A percentile compares a stretch with the other conserved stretches of the same genome.
Conservation (phyloP, 495 filamentous ascomycete genomes). For the Pyronema domesticum region DNA sequence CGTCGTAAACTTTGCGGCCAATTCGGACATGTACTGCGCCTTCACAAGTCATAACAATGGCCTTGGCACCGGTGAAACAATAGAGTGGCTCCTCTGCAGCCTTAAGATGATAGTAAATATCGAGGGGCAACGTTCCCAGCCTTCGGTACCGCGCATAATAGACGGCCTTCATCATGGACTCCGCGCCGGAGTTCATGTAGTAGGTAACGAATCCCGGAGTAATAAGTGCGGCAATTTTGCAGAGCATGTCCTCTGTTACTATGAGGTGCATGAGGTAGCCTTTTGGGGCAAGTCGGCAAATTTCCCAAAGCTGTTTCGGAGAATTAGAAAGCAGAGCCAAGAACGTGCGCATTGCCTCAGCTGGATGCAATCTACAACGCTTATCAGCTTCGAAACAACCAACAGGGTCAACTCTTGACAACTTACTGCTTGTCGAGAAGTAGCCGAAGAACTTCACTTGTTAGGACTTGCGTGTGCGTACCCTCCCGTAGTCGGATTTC, state of each 20-base stretch:
- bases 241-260: not conserved
- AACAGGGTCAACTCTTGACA: not conserved
- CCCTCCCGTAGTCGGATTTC: not conserved
- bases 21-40: not conserved
- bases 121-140: not conserved
- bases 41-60: not conserved
- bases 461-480: not conserved
- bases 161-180: not conserved
- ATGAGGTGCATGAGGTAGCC: not conserved
- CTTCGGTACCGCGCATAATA: not conserved
- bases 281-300: not conserved
- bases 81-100: not conserved
- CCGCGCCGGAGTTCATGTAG: not conserved
- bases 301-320: not conserved
- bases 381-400: not conserved
- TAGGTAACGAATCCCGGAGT: slow-evolving; percentile 48
- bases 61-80: not conserved
- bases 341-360: not conserved
- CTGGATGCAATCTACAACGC: not conserved
- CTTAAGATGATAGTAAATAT: not conserved
- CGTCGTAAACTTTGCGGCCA: not conserved
- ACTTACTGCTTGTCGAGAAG: not conserved
- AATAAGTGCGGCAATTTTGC: slow-evolving; percentile 67
- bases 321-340: not conserved
- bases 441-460: not conserved